A percentile compares a stretch with the other conserved stretches of the same genome.
Conservation (phyloP, 306 rosid genomes). For the Vachellia pachyceras region DNA sequence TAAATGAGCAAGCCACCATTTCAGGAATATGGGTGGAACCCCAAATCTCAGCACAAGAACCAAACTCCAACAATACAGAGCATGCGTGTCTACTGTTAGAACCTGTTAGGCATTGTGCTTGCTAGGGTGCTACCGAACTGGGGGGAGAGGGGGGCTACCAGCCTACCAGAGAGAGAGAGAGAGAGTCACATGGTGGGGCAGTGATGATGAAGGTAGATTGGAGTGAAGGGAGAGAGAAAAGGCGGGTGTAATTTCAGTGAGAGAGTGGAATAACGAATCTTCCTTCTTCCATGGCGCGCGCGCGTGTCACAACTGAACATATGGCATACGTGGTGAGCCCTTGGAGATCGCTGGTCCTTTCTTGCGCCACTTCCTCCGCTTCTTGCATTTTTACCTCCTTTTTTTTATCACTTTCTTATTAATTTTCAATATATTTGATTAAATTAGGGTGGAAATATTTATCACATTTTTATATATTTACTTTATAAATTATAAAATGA, state of each 20-base stretch:
- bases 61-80: no score
- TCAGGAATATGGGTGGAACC: no score
- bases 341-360: neutral
- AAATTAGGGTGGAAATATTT: no score
- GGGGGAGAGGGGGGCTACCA: no score
- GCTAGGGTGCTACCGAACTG: constrained; percentile 17
- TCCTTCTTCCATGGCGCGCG: neutral
- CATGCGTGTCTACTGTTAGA: constrained; percentile 21
- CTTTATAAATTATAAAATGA: no score
- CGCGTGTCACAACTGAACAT: no score
- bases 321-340: neutral
- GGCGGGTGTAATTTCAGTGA: constrained; percentile 57
- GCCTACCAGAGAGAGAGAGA: constrained; percentile 3
- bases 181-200: neutral
- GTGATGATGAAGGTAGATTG: constrained; percentile 34
- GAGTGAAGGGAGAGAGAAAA: constrained; percentile 39
- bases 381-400: no score
- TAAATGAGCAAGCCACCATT: no score
- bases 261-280: neutral
- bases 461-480: no score
- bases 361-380: neutral
- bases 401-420: no score
- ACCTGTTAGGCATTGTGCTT: constrained; percentile 27
- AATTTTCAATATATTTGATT: no score
- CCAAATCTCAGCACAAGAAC: no score